phyloP scores from a whole-genome alignment of 2,329 filamentous ascomycete species.

The Zelopaecilomyces penicillatus region DNA sequence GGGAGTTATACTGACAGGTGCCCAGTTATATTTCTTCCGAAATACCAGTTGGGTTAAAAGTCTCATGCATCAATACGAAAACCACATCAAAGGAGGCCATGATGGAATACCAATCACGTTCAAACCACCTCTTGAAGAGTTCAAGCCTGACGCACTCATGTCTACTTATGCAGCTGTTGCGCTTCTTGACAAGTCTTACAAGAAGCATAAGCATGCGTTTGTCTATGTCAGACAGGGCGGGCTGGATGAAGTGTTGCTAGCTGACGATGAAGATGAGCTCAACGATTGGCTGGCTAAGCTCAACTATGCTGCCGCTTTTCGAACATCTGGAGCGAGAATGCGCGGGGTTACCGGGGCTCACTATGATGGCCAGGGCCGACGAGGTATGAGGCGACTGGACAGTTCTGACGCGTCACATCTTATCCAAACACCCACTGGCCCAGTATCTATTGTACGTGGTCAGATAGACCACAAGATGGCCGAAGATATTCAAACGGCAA shows the following conservation, averaged over 20 bases:
- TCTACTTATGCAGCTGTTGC: slow-evolving; percentile 91
- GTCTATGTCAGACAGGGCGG: slow-evolving; percentile 80
- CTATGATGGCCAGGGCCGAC: slow-evolving; percentile 72
- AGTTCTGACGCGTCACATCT: slow-evolving; percentile 50
- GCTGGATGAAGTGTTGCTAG: slow-evolving; percentile 81
- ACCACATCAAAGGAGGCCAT: slow-evolving; percentile 69
- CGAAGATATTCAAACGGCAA: slow-evolving; percentile 74
- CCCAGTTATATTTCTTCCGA: slow-evolving; percentile 92
- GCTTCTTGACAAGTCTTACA: slow-evolving; percentile 77
- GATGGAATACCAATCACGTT: slow-evolving; percentile 75
- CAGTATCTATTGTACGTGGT: slow-evolving; percentile 64
- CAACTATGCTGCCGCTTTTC: slow-evolving; percentile 92
- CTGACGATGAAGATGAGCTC: slow-evolving; percentile 83
- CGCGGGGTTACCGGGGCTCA: slow-evolving; percentile 76
- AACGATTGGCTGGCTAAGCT: slow-evolving; percentile 96
- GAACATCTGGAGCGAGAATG: slow-evolving; percentile 84
- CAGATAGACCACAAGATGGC: slow-evolving; percentile 75
- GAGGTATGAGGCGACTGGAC: slow-evolving; percentile 64
- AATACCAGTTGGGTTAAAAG: slow-evolving; percentile 90
- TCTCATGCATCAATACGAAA: slow-evolving; percentile 80
- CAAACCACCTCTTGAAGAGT: slow-evolving; percentile 79
- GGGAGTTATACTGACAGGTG: slow-evolving; percentile 94
- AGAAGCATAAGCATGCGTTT: slow-evolving; percentile 93
- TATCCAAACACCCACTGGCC: slow-evolving; percentile 63
- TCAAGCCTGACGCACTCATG: slow-evolving; percentile 90